phyloP scores from a whole-genome alignment of 2,329 filamentous ascomycete genomes.

The Alternaria alternata region DNA sequence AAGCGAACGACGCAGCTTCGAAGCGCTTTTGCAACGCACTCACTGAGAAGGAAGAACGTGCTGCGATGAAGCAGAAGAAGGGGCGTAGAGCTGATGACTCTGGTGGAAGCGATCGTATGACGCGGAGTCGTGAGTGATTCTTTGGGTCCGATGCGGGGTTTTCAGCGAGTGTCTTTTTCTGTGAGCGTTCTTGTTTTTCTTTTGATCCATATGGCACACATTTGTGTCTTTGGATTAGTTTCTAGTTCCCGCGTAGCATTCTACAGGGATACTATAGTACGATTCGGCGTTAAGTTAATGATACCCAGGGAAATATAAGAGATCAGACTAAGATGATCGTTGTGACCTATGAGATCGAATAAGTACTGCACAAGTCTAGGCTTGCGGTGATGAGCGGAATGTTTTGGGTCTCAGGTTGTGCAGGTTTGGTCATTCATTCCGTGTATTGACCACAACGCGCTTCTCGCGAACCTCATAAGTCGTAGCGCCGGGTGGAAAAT shows the following conservation, averaged over 20 bases:
- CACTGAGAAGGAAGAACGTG: neutral
- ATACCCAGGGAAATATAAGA: neutral
- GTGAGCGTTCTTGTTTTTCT: neutral
- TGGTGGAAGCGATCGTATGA: neutral
- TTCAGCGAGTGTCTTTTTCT: rapidly evolving
- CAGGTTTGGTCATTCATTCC: neutral
- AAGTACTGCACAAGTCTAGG: neutral
- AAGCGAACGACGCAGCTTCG: neutral
- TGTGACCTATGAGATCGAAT: neutral
- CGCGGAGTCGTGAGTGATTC: neutral
- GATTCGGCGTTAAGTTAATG: neutral
- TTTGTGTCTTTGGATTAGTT: neutral
- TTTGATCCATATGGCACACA: neutral
- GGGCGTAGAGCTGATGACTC: neutral
- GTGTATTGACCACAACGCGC: neutral
- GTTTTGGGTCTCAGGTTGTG: neutral
- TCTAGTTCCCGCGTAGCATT: neutral
- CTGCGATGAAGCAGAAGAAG: neutral
- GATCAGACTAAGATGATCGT: neutral
- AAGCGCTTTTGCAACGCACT: neutral
- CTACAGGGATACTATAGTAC: neutral
- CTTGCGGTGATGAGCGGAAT: too few relatives aligned
- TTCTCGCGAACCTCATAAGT: neutral
- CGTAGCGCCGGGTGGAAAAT: too few relatives aligned
- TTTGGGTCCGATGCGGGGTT: rapidly evolving